phyloP scores from a whole-genome alignment of 1,284 basidiomycete species.

The Irpex sp. region DNA sequence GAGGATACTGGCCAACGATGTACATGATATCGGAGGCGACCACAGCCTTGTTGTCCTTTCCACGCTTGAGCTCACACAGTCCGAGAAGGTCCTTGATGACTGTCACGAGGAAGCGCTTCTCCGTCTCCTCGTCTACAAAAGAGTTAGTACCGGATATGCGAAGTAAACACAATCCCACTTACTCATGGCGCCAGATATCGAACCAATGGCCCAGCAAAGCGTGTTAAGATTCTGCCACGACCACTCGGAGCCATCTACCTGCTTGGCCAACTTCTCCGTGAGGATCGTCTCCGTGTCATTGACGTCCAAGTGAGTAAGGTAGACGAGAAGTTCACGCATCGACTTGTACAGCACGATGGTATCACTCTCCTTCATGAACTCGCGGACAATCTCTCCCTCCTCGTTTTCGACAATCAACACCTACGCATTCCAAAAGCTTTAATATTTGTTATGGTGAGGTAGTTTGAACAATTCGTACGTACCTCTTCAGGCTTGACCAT shows the following conservation, averaged over 20 bases:
- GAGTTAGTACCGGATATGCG: slow-evolving; percentile 10
- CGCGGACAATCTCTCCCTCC: slow-evolving; percentile 98
- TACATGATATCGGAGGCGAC: slow-evolving; percentile 99
- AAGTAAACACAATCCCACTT: slow-evolving; percentile 30
- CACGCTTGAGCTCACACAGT: slow-evolving; percentile 96
- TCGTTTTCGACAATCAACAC: slow-evolving; percentile 99
- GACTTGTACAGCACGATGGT: slow-evolving; percentile 99
- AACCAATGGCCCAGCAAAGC: slow-evolving; percentile 99
- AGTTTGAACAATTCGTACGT: slow-evolving; percentile 20
- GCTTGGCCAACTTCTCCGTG: slow-evolving; percentile 94
- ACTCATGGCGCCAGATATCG: slow-evolving; percentile 99
- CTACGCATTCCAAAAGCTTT: slow-evolving; percentile 34
- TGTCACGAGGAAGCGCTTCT: slow-evolving; percentile 98
- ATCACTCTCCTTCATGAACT: slow-evolving; percentile 99
- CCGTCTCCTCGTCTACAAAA: slow-evolving; percentile 87
- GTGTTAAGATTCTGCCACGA: slow-evolving; percentile 99
- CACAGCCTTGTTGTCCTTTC: slow-evolving; percentile 99
- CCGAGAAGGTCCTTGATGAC: slow-evolving; percentile 99
- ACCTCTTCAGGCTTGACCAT: slow-evolving; percentile 99
- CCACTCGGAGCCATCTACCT: slow-evolving; percentile 98
- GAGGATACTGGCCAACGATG: slow-evolving; percentile 99
- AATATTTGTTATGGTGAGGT: not conserved
- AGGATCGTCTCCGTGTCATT: slow-evolving; percentile 95
- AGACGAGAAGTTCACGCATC: slow-evolving; percentile 96
- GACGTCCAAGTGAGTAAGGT: slow-evolving; percentile 97